A percentile compares a stretch with the other conserved stretches of the same genome.
Evolutionary conservation across 2,329 filamentous ascomycete genomes (phyloP).

Genomic region (Fusarium sp.): DNA sequence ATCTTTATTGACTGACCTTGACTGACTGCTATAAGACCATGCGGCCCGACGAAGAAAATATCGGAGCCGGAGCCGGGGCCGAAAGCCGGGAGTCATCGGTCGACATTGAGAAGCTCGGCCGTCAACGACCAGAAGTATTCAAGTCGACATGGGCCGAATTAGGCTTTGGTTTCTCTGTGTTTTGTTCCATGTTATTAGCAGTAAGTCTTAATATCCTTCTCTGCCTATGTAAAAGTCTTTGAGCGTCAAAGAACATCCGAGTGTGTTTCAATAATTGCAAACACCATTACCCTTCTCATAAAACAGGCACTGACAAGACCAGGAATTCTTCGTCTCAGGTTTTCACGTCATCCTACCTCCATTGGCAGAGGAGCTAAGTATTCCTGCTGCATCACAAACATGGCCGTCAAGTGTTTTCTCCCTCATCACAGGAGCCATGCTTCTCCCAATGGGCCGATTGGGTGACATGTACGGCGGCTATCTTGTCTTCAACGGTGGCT

Average conservation of each 20-base stretch:
- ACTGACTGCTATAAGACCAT: conserved; percentile 4
- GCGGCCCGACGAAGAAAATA: conserved; percentile 38
- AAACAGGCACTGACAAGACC: conserved; percentile 10
- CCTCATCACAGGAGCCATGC: conserved; percentile 67
- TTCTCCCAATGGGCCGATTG: conserved; percentile 75
- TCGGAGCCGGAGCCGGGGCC: conserved; percentile 11
- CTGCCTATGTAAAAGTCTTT: no score
- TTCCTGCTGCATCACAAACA: conserved; percentile 72
- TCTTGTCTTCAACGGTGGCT: conserved; percentile 70
- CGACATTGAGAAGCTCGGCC: conserved; percentile 48
- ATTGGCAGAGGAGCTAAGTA: conserved; percentile 72
- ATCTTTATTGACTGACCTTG: background rate
- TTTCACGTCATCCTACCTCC: conserved; percentile 72
- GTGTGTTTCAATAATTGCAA: no score
- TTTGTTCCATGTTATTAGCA: conserved; percentile 48
- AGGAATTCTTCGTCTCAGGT: conserved; percentile 51
- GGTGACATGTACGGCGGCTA: conserved; percentile 76
- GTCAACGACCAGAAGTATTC: conserved; percentile 46
- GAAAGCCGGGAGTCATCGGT: conserved; percentile 16
- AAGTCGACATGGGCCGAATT: conserved; percentile 45
- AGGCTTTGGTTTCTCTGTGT: conserved; percentile 44
- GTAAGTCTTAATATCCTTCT: conserved; percentile 25
- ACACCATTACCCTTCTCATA: background rate
- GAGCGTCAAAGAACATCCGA: no score
- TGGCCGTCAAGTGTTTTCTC: conserved; percentile 77